phyloP scores from a whole-genome alignment of 371 early-diverging fungal genomes.

The Astathelohania contejeani region DNA sequence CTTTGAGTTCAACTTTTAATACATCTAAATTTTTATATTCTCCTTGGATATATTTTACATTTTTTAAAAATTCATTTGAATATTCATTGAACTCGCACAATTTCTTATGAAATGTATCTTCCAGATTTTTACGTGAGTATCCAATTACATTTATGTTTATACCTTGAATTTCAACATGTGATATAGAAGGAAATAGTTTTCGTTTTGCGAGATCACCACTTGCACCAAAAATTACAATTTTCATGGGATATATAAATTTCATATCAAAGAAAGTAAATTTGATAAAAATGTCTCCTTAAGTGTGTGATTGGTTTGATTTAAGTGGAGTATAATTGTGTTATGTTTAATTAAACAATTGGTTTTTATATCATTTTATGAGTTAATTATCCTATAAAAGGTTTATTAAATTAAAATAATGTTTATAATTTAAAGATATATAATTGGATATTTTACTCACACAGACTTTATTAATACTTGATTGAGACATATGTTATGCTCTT shows the following conservation, averaged over 20 bases:
- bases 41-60: slow-evolving; percentile 67
- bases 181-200: slow-evolving; percentile 88
- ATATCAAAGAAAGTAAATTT: not conserved
- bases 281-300: too few species aligned
- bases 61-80: slow-evolving; percentile 58
- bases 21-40: slow-evolving; percentile 63
- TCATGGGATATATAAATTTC: not conserved
- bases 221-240: slow-evolving; percentile 49
- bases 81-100: slow-evolving; percentile 55
- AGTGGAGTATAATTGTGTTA: too few species aligned
- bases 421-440: too few species aligned
- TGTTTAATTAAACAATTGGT: too few species aligned
- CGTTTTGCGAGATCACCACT: slow-evolving; percentile 54
- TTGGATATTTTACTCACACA: too few species aligned
- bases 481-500: too few species aligned
- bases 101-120: slow-evolving; percentile 60
- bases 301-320: too few species aligned
- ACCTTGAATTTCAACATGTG: slow-evolving; percentile 60
- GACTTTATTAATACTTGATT: too few species aligned
- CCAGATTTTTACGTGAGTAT: slow-evolving; percentile 74
- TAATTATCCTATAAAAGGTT: too few species aligned
- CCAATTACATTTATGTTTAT: slow-evolving; percentile 67
- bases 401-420: too few species aligned
- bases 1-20: slow-evolving; percentile 10
- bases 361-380: too few species aligned